These are phyloP conservation scores for Phyllostachys edulis DNA, from an alignment of 176 grass and related monocot genomes.

Conservation along the genomic window DNA sequence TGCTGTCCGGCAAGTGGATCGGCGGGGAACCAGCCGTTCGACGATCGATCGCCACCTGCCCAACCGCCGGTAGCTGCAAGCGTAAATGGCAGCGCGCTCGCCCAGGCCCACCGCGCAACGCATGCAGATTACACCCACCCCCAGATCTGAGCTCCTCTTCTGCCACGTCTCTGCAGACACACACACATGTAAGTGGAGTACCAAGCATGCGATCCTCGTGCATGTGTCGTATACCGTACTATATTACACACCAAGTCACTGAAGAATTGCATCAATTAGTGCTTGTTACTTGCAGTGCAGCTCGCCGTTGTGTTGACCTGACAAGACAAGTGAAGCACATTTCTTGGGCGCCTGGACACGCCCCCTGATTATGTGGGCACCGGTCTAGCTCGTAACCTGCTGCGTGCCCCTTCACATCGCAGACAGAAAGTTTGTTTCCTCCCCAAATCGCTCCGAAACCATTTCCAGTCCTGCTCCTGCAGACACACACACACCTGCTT, in stretches of 20 bases:
- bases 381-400: slow-evolving; percentile 16
- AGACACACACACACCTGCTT: slow-evolving; percentile 22
- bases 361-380: slow-evolving; percentile 42
- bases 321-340: slow-evolving; percentile 44
- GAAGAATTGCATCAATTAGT: neutral
- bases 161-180: neutral
- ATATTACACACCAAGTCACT: neutral
- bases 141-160: neutral
- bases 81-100: neutral
- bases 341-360: slow-evolving; percentile 38
- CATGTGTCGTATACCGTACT: neutral
- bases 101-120: neutral
- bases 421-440: slow-evolving; percentile 45
- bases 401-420: neutral
- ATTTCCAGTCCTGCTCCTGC: neutral
- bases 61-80: slow-evolving; percentile 15
- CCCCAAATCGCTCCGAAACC: slow-evolving; percentile 45
- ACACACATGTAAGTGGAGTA: neutral
- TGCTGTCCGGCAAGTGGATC: slow-evolving; percentile 23
- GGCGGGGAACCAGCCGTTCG: neutral
- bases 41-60: neutral
- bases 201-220: neutral
- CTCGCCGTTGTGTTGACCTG: slow-evolving; percentile 31
- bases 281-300: neutral
- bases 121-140: neutral